Percentiles rank a stretch among this genome's conserved stretches.
Conservation (phyloP, 176 grass and related monocot species). For the Canna indica region DNA sequence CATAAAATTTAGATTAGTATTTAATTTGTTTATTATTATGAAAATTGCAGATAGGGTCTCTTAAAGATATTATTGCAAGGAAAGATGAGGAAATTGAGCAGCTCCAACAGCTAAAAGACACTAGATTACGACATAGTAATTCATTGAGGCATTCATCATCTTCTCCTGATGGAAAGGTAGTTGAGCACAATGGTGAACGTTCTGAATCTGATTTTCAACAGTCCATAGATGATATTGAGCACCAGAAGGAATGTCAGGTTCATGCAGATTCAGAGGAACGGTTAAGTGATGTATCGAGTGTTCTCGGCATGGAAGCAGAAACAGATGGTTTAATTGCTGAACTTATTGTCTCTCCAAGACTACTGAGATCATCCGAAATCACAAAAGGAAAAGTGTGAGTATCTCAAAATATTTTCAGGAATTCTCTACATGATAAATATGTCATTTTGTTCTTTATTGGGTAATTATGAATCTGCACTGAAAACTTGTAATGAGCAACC, state of each 20-base stretch:
- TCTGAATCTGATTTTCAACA: conserved; percentile 66
- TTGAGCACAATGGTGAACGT: conserved; percentile 47
- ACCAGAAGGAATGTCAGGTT: conserved; percentile 26
- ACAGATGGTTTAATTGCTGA: conserved; percentile 21
- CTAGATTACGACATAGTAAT: conserved; percentile 8
- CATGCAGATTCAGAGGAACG: conserved; percentile 54
- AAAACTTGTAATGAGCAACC: too few relatives aligned
- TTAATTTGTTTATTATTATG: background rate
- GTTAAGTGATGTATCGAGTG: conserved; percentile 75
- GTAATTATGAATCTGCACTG: too few relatives aligned
- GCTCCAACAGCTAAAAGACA: conserved; percentile 17
- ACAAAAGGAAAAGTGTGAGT: conserved; percentile 23
- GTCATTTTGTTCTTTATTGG: too few relatives aligned
- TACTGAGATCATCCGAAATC: conserved; percentile 19
- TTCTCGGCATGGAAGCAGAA: conserved; percentile 61
- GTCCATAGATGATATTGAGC: conserved; percentile 36
- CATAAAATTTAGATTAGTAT: background rate
- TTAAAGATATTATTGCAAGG: background rate
- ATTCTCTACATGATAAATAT: too few relatives aligned
- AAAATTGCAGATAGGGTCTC: background rate
- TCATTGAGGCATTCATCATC: conserved; percentile 65
- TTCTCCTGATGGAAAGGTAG: conserved; percentile 40
- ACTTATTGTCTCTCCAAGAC: conserved; percentile 32
- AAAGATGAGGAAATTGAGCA: background rate
- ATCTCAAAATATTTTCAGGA: background rate